phyloP scores from a whole-genome alignment of 257 asterid genomes.

The Nicotiana paniculata region DNA sequence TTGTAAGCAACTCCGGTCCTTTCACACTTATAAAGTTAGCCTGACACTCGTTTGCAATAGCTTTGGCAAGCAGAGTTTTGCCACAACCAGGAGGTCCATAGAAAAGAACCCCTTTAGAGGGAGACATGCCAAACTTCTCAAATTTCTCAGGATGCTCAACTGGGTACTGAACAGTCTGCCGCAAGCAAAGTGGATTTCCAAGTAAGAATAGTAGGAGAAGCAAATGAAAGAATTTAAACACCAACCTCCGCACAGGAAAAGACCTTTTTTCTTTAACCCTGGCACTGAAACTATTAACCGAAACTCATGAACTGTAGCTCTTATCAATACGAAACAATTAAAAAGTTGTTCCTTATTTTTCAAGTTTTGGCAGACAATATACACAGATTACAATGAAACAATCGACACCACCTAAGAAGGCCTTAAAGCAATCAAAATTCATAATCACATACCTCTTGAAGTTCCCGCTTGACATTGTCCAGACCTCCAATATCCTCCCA shows the following conservation, averaged over 20 bases:
- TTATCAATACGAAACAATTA: neutral
- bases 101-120: conserved; percentile 92
- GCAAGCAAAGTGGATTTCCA: conserved; percentile 7
- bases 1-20: conserved; percentile 91
- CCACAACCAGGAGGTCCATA: conserved; percentile 96
- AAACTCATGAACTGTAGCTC: neutral
- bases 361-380: neutral
- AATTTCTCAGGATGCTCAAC: conserved; percentile 98
- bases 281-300: neutral
- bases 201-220: neutral
- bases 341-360: neutral
- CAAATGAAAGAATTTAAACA: neutral
- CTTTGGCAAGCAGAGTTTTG: conserved; percentile 83
- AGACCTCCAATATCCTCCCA: conserved; percentile 96
- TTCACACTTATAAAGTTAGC: conserved; percentile 86
- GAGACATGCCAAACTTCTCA: conserved; percentile 93
- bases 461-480: conserved; percentile 84
- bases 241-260: neutral
- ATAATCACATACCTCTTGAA: conserved; percentile 61
- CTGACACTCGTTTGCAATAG: conserved; percentile 91
- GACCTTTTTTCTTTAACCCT: neutral
- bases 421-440: neutral
- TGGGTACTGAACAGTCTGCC: conserved; percentile 87
- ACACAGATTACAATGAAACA: neutral
- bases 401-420: neutral